phyloP scores from a whole-genome alignment of 306 rosid species.

The Malus sylvestris region DNA sequence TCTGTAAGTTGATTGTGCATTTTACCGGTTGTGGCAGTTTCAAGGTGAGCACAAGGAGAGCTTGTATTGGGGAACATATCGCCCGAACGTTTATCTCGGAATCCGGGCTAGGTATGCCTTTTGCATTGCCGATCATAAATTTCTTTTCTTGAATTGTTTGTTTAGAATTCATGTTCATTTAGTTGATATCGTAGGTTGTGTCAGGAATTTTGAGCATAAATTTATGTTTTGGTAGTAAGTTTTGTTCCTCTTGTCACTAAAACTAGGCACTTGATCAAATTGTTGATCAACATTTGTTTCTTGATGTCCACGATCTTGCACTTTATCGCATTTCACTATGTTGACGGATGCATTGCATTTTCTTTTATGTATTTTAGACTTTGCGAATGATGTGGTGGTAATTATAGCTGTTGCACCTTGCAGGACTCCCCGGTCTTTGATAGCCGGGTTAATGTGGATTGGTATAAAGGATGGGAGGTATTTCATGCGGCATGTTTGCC shows the following conservation, averaged over 20 bases:
- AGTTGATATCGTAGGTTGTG: not conserved
- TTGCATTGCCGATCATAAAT: not conserved
- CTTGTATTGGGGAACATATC: conserved; percentile 97
- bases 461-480: conserved; percentile 63
- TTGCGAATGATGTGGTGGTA: conserved; percentile 1
- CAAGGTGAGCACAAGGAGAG: conserved; percentile 93
- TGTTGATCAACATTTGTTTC: not conserved
- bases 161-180: not conserved
- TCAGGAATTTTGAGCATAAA: not conserved
- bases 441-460: conserved; percentile 96
- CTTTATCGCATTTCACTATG: not conserved
- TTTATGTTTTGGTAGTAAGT: not conserved
- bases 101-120: conserved; percentile 70
- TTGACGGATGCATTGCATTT: not conserved
- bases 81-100: conserved; percentile 86
- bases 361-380: not conserved
- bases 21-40: conserved; percentile 42
- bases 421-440: conserved; percentile 86
- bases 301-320: not conserved
- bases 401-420: conserved; percentile 2
- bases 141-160: not conserved
- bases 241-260: not conserved
- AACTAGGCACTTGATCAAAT: not conserved
- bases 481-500: conserved; percentile 52
- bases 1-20: conserved; percentile 6